phyloP scores from a whole-genome alignment of 2,329 filamentous ascomycete genomes.

The Drechslerella coelobrocha region DNA sequence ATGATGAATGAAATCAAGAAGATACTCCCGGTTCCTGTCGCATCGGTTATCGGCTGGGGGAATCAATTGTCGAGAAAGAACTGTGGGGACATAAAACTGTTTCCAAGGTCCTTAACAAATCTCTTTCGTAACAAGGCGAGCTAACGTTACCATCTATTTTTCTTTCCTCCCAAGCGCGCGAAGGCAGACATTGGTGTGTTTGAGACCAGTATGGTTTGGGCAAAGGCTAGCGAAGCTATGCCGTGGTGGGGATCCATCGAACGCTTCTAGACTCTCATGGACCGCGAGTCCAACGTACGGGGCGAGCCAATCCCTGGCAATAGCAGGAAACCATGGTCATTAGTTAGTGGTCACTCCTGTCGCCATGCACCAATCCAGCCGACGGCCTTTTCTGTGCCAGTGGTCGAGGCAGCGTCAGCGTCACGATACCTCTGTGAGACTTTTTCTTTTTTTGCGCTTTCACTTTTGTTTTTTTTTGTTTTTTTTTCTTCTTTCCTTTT shows the following conservation, averaged over 20 bases:
- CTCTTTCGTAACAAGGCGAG: slow-evolving; percentile 28
- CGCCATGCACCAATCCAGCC: slow-evolving; percentile 40
- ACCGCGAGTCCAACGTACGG: slow-evolving; percentile 39
- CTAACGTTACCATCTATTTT: slow-evolving; percentile 36
- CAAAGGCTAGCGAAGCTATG: slow-evolving; percentile 51
- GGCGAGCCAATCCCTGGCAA: slow-evolving; percentile 34
- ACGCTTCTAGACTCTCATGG: slow-evolving; percentile 49
- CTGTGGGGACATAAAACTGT: slow-evolving; percentile 46
- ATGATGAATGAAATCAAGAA: not conserved
- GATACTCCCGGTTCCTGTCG: slow-evolving; percentile 26
- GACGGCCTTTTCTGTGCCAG: slow-evolving; percentile 47
- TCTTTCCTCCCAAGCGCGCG: slow-evolving; percentile 36
- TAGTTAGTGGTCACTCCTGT: slow-evolving; percentile 43
- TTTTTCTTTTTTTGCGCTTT: slow-evolving; percentile 28
- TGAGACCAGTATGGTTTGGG: slow-evolving; percentile 49
- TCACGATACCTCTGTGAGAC: slow-evolving; percentile 46
- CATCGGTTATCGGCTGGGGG: slow-evolving; percentile 32
- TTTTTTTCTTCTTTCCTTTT: not conserved
- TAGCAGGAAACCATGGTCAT: slow-evolving; percentile 46
- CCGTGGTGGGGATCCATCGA: slow-evolving; percentile 50
- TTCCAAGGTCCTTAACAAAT: slow-evolving; percentile 47
- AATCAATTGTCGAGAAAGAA: slow-evolving; percentile 3
- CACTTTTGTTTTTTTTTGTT: slow-evolving; percentile 5
- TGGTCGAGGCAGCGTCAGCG: slow-evolving; percentile 45
- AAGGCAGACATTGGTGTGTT: slow-evolving; percentile 49